Conservation (phyloP, 768 basidiomycete genomes). For the Boletellus emodensis region DNA sequence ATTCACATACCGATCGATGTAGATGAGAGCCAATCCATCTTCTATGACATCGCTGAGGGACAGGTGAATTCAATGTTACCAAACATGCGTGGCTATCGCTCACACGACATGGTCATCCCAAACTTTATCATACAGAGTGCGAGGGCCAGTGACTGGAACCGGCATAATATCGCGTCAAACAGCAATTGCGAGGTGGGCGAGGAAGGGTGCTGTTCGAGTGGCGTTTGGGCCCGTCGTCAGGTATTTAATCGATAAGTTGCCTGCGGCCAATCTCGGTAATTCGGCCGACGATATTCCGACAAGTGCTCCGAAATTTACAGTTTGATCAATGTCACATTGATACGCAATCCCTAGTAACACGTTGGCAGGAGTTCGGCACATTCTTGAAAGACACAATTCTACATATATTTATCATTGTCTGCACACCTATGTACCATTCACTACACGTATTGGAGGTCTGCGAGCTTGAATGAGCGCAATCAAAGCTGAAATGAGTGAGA, state of each 20-base stretch:
- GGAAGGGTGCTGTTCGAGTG: background rate
- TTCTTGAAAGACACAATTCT: too few species aligned
- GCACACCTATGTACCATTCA: too few species aligned
- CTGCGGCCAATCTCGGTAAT: slow-evolving; percentile 12
- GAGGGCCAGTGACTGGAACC: slow-evolving; percentile 53
- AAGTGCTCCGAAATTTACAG: too few species aligned
- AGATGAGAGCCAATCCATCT: slow-evolving; percentile 75
- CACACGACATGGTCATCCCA: slow-evolving; percentile 97
- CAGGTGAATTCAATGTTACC: slow-evolving; percentile 6
- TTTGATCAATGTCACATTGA: too few species aligned
- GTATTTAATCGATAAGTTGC: background rate
- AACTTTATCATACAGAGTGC: slow-evolving; percentile 96
- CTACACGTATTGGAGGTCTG: too few species aligned
- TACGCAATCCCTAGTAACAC: too few species aligned
- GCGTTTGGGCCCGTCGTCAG: background rate
- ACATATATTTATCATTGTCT: too few species aligned
- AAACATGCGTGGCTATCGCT: slow-evolving; percentile 27
- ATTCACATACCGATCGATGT: slow-evolving; percentile 66
- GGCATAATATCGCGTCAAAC: slow-evolving; percentile 41
- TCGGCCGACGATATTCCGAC: slow-evolving; percentile 19
- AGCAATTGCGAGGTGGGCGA: slow-evolving; percentile 2
- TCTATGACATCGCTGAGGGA: slow-evolving; percentile 59
- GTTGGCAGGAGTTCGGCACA: too few species aligned
- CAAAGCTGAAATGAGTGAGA: too few species aligned
- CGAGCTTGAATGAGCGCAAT: too few species aligned